A percentile compares a stretch with the other conserved stretches of the same genome.
Conservation (phyloP, 371 early-diverging fungal species). For the Mucor indicus region DNA sequence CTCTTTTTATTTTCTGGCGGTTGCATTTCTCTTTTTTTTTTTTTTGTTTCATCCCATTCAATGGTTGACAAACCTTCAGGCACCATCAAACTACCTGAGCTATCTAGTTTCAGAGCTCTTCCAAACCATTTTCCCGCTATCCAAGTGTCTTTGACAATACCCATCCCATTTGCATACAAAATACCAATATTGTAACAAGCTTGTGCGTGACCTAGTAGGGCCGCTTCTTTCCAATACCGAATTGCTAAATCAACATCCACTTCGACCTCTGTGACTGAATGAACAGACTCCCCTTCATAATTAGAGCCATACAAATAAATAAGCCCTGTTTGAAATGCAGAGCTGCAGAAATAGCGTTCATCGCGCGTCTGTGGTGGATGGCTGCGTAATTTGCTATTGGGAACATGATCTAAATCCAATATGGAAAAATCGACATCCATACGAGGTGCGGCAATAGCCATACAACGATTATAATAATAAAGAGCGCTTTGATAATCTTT, state of each 20-base stretch:
- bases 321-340: slow-evolving; percentile 48
- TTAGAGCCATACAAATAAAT: slow-evolving; percentile 48
- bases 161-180: slow-evolving; percentile 45
- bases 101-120: slow-evolving; percentile 44
- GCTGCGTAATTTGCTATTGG: slow-evolving; percentile 29
- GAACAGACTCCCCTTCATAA: slow-evolving; percentile 36
- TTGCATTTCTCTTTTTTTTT: no score
- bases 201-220: slow-evolving; percentile 46
- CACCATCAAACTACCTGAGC: slow-evolving; percentile 31
- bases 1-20: no score
- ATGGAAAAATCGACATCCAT: slow-evolving; percentile 42
- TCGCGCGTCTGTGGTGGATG: slow-evolving; percentile 40
- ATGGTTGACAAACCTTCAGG: slow-evolving; percentile 35
- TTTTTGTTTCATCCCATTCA: slow-evolving; percentile 43
- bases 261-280: slow-evolving; percentile 29
- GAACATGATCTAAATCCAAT: slow-evolving; percentile 28
- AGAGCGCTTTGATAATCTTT: slow-evolving; percentile 44
- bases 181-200: slow-evolving; percentile 50
- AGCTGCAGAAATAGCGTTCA: slow-evolving; percentile 45
- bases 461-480: slow-evolving; percentile 43
- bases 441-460: slow-evolving; percentile 43
- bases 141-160: slow-evolving; percentile 34
- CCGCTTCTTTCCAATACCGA: slow-evolving; percentile 52
- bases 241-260: slow-evolving; percentile 37
- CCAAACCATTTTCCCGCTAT: slow-evolving; percentile 49